Conservation (phyloP, 2,329 filamentous ascomycete genomes). For the Lecanicillium sp. region DNA sequence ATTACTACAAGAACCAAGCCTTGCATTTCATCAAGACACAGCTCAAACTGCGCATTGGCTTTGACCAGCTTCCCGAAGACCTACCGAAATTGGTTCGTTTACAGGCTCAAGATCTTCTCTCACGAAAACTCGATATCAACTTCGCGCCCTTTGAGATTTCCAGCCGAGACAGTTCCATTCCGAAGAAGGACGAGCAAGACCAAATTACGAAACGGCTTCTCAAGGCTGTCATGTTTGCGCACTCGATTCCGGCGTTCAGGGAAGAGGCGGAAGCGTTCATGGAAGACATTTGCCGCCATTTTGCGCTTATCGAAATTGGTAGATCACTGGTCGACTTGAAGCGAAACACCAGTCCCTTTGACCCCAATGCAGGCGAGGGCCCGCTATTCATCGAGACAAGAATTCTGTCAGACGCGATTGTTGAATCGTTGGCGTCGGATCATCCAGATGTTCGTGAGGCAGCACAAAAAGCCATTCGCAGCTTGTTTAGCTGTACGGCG, state of each 20-base stretch:
- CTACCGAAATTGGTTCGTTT: slow-evolving; percentile 76
- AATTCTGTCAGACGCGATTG: slow-evolving; percentile 79
- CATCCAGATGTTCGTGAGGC: slow-evolving; percentile 71
- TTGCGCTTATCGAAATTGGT: slow-evolving; percentile 83
- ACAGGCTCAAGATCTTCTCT: slow-evolving; percentile 78
- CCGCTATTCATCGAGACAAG: slow-evolving; percentile 80
- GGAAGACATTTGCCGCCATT: slow-evolving; percentile 77
- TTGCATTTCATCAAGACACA: slow-evolving; percentile 82
- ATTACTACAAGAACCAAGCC: slow-evolving; percentile 89
- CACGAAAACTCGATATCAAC: slow-evolving; percentile 63
- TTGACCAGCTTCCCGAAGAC: slow-evolving; percentile 83
- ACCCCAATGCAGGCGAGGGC: slow-evolving; percentile 80
- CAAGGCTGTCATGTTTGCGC: slow-evolving; percentile 80
- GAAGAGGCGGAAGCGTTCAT: slow-evolving; percentile 69
- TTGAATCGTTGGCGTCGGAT: slow-evolving; percentile 85
- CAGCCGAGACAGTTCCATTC: slow-evolving; percentile 73
- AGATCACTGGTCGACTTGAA: slow-evolving; percentile 75
- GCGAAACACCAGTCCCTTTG: slow-evolving; percentile 69
- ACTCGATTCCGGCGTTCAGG: slow-evolving; percentile 73
- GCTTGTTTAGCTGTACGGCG: slow-evolving; percentile 67
- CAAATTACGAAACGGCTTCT: slow-evolving; percentile 75
- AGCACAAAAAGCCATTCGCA: slow-evolving; percentile 69
- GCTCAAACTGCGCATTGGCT: slow-evolving; percentile 82
- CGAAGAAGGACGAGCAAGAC: slow-evolving; percentile 83
- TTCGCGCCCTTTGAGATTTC: slow-evolving; percentile 65